These are phyloP conservation scores for Phytophthora citricola DNA, from an alignment of 352 stramenopile genomes.

Conservation along the genomic window DNA sequence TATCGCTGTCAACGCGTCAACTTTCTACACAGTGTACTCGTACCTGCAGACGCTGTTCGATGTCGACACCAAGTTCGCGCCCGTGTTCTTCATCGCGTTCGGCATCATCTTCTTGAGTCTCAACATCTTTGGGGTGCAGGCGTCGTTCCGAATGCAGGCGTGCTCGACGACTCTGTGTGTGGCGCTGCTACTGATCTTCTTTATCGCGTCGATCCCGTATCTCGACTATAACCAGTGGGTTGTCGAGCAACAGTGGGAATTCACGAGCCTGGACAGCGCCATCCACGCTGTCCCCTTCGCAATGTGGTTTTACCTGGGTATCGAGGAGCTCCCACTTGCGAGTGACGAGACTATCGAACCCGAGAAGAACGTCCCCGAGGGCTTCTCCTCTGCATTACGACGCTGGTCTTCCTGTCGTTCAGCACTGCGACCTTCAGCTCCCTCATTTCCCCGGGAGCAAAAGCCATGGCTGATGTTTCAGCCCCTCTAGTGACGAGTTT, in stretches of 20 bases:
- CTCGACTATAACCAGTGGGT: slow-evolving; percentile 71
- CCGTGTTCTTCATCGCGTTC: slow-evolving; percentile 65
- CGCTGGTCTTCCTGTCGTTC: slow-evolving; percentile 67
- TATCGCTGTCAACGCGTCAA: slow-evolving; percentile 56
- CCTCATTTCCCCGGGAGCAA: slow-evolving; percentile 57
- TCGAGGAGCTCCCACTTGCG: slow-evolving; percentile 72
- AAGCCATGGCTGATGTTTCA: slow-evolving; percentile 39
- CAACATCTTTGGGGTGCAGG: slow-evolving; percentile 67
- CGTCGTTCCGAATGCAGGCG: slow-evolving; percentile 74
- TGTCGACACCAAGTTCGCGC: slow-evolving; percentile 43
- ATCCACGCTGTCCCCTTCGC: slow-evolving; percentile 66
- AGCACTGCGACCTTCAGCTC: slow-evolving; percentile 73
- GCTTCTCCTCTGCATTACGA: slow-evolving; percentile 61
- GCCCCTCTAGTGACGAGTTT: slow-evolving; percentile 41
- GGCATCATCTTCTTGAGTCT: slow-evolving; percentile 61
- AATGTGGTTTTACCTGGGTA: slow-evolving; percentile 54
- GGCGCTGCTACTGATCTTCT: slow-evolving; percentile 63
- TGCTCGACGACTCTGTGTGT: slow-evolving; percentile 62
- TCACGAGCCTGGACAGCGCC: slow-evolving; percentile 45
- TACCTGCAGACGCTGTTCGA: slow-evolving; percentile 47
- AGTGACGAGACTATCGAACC: slow-evolving; percentile 81
- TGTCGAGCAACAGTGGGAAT: slow-evolving; percentile 60
- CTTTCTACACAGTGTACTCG: slow-evolving; percentile 57
- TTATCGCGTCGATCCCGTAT: slow-evolving; percentile 52
- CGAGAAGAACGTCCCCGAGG: slow-evolving; percentile 70